Evolutionary conservation across 192 early-diverging fungal genomes (phyloP).

Genomic region (Haplosporangium gracile): DNA sequence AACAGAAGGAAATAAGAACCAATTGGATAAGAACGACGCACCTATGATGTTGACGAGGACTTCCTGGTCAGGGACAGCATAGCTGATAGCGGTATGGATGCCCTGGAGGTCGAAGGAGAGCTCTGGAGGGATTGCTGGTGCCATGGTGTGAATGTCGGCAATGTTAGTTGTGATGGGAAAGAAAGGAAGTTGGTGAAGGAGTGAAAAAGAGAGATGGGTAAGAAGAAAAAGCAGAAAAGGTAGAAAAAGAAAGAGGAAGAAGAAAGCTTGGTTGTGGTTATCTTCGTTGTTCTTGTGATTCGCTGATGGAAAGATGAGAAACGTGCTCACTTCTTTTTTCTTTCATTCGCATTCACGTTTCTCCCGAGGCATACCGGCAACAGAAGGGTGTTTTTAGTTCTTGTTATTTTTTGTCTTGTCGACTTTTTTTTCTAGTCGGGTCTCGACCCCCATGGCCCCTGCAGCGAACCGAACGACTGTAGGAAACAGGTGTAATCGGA

Average conservation of each 20-base stretch:
- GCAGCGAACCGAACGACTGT: not conserved
- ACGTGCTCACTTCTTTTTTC: not conserved
- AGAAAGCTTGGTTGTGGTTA: conserved; percentile 2
- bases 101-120: conserved; percentile 34
- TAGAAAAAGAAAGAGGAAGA: not conserved
- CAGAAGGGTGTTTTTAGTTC: not conserved
- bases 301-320: not conserved
- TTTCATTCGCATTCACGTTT: not conserved
- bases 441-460: not conserved
- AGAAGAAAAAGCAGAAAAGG: not conserved
- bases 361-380: not conserved
- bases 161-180: not conserved
- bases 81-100: conserved; percentile 35
- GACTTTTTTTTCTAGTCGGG: not conserved
- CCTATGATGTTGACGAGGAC: conserved; percentile 54
- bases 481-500: not conserved
- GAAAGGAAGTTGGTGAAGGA: conserved; percentile 5
- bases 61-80: conserved; percentile 37
- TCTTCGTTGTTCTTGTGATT: not conserved
- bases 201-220: not conserved
- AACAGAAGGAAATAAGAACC: not conserved
- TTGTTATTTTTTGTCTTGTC: not conserved
- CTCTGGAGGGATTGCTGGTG: conserved; percentile 38
- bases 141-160: conserved; percentile 11
- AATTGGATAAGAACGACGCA: not conserved